Conservation (phyloP, 2,329 filamentous ascomycete species). For the Fusarium hostae region DNA sequence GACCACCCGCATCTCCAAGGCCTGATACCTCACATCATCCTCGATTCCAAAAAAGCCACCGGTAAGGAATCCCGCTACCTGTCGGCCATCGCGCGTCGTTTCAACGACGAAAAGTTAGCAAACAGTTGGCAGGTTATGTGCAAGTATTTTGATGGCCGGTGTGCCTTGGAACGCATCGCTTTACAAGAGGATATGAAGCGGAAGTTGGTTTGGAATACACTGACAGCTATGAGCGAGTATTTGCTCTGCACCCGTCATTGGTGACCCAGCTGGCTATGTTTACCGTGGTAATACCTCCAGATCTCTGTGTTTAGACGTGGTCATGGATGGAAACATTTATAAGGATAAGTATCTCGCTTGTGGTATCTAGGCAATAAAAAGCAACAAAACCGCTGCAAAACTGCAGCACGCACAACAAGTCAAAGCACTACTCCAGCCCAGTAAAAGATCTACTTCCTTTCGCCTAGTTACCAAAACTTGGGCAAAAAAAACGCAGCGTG, state of each 20-base stretch:
- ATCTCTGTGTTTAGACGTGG: not conserved
- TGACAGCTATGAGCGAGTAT: slow-evolving; percentile 74
- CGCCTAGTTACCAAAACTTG: slow-evolving; percentile 13
- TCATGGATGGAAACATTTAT: slow-evolving; percentile 27
- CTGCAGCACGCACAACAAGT: slow-evolving; percentile 44
- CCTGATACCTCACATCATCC: slow-evolving; percentile 74
- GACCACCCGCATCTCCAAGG: slow-evolving; percentile 66
- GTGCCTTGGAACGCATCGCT: slow-evolving; percentile 86
- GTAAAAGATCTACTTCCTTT: slow-evolving; percentile 17
- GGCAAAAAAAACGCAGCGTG: not conserved
- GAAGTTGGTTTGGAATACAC: slow-evolving; percentile 78
- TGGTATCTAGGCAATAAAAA: slow-evolving; percentile 44
- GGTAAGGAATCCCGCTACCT: slow-evolving; percentile 80
- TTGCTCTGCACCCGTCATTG: slow-evolving; percentile 76
- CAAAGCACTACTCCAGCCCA: slow-evolving; percentile 27
- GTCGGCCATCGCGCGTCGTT: slow-evolving; percentile 66
- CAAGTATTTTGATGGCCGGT: slow-evolving; percentile 88
- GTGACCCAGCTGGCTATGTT: slow-evolving; percentile 54
- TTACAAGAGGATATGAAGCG: slow-evolving; percentile 88
- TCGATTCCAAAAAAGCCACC: slow-evolving; percentile 81
- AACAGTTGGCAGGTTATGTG: slow-evolving; percentile 78
- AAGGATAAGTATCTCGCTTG: slow-evolving; percentile 39
- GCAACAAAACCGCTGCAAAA: slow-evolving; percentile 44
- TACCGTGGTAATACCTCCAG: not conserved
- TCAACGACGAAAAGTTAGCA: slow-evolving; percentile 67